Conservation (phyloP, 192 early-diverging fungal genomes). For the Pecoramyces ruminantium region DNA sequence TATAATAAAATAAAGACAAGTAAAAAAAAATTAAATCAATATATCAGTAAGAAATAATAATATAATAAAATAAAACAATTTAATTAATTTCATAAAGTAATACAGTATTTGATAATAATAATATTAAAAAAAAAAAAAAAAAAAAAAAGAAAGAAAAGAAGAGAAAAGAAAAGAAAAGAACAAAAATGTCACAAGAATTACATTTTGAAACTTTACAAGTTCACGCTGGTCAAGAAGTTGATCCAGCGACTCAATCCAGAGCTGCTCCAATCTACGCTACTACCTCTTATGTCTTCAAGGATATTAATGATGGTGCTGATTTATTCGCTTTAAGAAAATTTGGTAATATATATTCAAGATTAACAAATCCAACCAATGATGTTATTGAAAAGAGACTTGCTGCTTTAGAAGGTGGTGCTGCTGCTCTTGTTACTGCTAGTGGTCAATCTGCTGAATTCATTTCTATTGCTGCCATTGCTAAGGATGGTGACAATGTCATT, state of each 20-base stretch:
- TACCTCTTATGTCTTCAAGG: constrained; percentile 69
- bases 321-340: constrained; percentile 56
- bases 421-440: constrained; percentile 37
- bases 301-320: constrained; percentile 58
- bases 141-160: too few species aligned
- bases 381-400: constrained; percentile 87
- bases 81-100: too few species aligned
- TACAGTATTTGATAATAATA: too few species aligned
- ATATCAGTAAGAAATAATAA: too few species aligned
- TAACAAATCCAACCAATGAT: constrained; percentile 69
- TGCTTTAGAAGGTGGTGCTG: constrained; percentile 71
- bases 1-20: too few species aligned
- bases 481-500: constrained; percentile 77
- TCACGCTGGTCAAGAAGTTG: constrained; percentile 63
- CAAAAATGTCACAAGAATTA: background rate
- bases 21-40: too few species aligned
- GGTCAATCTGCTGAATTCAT: constrained; percentile 81
- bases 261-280: constrained; percentile 88
- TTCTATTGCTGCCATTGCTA: constrained; percentile 56
- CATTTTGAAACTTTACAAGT: constrained; percentile 79
- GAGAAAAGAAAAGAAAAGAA: too few species aligned
- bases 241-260: constrained; percentile 47
- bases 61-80: too few species aligned
- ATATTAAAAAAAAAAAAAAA: too few species aligned
- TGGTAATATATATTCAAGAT: constrained; percentile 76